Base-by-base conservation (phyloP, 768 basidiomycete genomes). In the Hebeloma cylindrosporum region DNA sequence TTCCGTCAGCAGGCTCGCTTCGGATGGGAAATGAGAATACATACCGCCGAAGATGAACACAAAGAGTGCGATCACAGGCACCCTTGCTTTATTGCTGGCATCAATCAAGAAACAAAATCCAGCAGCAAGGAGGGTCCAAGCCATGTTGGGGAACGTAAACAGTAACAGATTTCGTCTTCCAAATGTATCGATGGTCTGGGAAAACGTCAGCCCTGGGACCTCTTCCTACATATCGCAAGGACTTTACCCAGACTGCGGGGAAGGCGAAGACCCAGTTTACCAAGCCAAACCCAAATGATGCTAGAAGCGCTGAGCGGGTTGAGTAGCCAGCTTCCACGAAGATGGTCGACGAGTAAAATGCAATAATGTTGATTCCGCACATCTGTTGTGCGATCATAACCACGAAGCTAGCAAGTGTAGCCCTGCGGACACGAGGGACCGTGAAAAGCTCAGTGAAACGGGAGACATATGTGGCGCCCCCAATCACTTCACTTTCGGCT, bases 91-190 rank as follows among this genome's bases (percentile, higher is more conserved):
- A 33, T 50, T 68, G 9, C 16, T 36, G 0, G 27, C 33, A 0
- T 67, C 62, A 40, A 85, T 73, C 49, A 72, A 74, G 71, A 85
- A 85, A 32, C 75, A 85, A 54, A 88, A 80, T 2, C 88, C 88
- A 9, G 86, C 79, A 13, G 80, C 78, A 26, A 90, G 76, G 25
- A 90, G 66, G 27, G 81, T 83, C 68, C 79, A 75, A 0, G 84
- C 81, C 89, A 91, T 91, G 51, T 78, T 78, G 0, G 89, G 89
- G 73, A 91, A 91, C 0, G 87, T 88, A 55, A 80, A 79, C 7
- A 91, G 65, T 14, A 91, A 67, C 5, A 92, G 72, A 43, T 80
- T 82, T 26, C 89, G 80, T 28, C 89, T 77, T 8, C 89, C 89
- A 54, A 80, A 88, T 0, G 83, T 84, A 62, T 85, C 83, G 23